Percentiles rank a stretch among this genome's conserved stretches.
Conservation (phyloP, 805 yeast species). For the Metschnikowia reukaufii region DNA sequence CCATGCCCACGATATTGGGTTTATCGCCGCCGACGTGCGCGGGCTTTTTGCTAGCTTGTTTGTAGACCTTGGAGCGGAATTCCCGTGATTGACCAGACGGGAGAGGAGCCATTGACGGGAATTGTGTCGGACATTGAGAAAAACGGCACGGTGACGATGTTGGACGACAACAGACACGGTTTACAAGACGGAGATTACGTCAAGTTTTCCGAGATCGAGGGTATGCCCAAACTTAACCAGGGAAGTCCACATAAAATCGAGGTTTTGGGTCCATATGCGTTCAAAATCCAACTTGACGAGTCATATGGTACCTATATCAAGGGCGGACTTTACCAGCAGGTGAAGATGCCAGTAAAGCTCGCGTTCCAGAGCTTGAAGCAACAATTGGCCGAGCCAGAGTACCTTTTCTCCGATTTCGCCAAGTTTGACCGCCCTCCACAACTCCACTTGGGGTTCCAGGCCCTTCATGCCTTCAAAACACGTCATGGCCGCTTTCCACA, state of each 20-base stretch:
- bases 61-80: conserved; percentile 84
- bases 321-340: conserved; percentile 93
- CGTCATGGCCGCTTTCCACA: conserved; percentile 71
- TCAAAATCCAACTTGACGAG: conserved; percentile 61
- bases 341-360: conserved; percentile 71
- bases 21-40: conserved; percentile 75
- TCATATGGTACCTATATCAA: conserved; percentile 62
- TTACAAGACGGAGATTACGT: conserved; percentile 90
- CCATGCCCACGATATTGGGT: conserved; percentile 71
- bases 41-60: conserved; percentile 89
- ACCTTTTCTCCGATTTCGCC: conserved; percentile 80
- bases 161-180: conserved; percentile 91
- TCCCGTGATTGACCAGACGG: conserved; percentile 80
- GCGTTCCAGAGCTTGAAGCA: conserved; percentile 61
- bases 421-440: conserved; percentile 91
- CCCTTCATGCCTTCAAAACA: conserved; percentile 70
- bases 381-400: conserved; percentile 79
- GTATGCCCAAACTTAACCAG: conserved; percentile 70
- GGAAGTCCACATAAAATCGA: conserved; percentile 73
- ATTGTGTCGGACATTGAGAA: conserved; percentile 85
- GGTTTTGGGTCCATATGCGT: conserved; percentile 94
- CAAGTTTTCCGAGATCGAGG: conserved; percentile 81
- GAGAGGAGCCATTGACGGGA: conserved; percentile 89
- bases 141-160: conserved; percentile 89
- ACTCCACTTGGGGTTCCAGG: conserved; percentile 89